phyloP scores from a whole-genome alignment of 2,329 filamentous ascomycete species.

The Scytalidium lignicola region DNA sequence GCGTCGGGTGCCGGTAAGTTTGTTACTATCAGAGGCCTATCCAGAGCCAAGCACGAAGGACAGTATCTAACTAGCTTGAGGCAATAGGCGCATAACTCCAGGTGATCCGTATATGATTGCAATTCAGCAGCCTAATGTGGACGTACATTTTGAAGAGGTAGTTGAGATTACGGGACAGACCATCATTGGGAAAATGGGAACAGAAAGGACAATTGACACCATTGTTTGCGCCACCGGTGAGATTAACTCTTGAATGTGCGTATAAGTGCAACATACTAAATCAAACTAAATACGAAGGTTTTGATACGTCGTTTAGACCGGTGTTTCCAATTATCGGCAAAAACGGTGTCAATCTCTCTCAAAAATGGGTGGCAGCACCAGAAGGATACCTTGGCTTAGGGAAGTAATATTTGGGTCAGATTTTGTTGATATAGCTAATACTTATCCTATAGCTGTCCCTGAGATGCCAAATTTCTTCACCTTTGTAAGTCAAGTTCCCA shows the following conservation, averaged over 20 bases:
- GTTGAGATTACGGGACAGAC: neutral
- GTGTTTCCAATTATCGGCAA: constrained; percentile 13
- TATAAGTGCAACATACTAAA: too few relatives aligned
- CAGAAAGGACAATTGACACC: constrained; percentile 18
- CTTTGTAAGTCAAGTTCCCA: neutral
- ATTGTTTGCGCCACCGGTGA: constrained; percentile 29
- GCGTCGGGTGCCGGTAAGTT: too few relatives aligned
- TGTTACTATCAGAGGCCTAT: too few relatives aligned
- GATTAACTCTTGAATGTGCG: too few relatives aligned
- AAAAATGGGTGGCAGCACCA: constrained; percentile 9
- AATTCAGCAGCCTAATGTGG: constrained; percentile 1
- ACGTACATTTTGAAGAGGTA: neutral
- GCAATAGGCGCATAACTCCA: constrained; percentile 7
- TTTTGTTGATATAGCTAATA: too few relatives aligned
- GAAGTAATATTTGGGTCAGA: too few relatives aligned
- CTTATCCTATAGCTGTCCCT: constrained; percentile 3
- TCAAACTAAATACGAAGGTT: too few relatives aligned
- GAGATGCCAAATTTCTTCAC: constrained; percentile 6
- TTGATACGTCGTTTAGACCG: constrained; percentile 18
- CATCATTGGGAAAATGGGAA: neutral
- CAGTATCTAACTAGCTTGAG: neutral
- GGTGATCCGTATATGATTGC: constrained; percentile 5
- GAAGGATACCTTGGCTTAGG: constrained; percentile 8
- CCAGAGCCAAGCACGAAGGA: too few relatives aligned
- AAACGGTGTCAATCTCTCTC: constrained; percentile 1